phyloP scores from a whole-genome alignment of 805 yeast species.

The Myxozyma melibiosi region DNA sequence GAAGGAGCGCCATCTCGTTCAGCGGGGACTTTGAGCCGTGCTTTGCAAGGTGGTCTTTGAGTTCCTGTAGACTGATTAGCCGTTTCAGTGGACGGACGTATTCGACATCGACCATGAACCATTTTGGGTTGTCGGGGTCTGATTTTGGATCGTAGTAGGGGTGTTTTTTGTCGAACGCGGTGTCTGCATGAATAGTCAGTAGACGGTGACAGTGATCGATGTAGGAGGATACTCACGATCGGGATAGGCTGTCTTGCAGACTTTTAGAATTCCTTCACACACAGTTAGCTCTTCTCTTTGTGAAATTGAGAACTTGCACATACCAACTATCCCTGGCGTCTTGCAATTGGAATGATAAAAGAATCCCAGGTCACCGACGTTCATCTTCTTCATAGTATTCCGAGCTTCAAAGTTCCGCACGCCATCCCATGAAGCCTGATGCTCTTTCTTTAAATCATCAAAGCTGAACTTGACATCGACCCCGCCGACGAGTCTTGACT shows the following conservation, averaged over 20 bases:
- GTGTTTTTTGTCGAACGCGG: constrained; percentile 47
- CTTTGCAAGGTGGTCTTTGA: constrained; percentile 39
- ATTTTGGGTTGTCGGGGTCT: constrained; percentile 48
- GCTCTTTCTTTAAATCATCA: constrained; percentile 44
- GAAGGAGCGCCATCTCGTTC: constrained; percentile 49
- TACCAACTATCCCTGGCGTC: constrained; percentile 53
- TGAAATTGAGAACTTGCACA: neutral
- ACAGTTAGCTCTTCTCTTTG: neutral
- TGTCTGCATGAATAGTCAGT: constrained; percentile 17
- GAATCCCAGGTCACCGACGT: constrained; percentile 50
- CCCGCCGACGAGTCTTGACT: constrained; percentile 52
- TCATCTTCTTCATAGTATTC: constrained; percentile 54
- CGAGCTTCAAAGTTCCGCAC: constrained; percentile 61
- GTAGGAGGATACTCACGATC: constrained; percentile 36
- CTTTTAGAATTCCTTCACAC: constrained; percentile 44
- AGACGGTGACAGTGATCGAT: neutral
- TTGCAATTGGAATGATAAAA: constrained; percentile 61
- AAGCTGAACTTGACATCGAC: constrained; percentile 54
- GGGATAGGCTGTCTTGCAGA: constrained; percentile 40
- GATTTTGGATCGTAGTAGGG: constrained; percentile 55
- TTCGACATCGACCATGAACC: constrained; percentile 61
- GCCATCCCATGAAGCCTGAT: constrained; percentile 56
- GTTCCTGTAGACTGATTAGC: constrained; percentile 47
- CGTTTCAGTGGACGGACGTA: constrained; percentile 50
- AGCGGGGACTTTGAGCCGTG: constrained; percentile 36